phyloP scores from a whole-genome alignment of 257 asterid genomes.

The Gentiana straminea region DNA sequence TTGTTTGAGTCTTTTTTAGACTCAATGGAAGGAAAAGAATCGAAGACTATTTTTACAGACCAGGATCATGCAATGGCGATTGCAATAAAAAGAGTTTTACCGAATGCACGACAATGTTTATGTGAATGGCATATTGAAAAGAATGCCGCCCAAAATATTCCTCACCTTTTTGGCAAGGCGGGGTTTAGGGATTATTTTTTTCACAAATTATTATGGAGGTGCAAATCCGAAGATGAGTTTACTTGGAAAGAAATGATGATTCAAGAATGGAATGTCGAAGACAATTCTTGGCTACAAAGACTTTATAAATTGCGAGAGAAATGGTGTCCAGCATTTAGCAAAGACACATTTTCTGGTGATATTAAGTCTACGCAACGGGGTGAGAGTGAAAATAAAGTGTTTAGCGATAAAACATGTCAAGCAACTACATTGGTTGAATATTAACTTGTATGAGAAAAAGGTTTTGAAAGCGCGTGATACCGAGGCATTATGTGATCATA shows the following conservation, averaged over 20 bases:
- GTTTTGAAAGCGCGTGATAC: background rate
- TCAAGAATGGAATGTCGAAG: background rate
- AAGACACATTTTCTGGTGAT: background rate
- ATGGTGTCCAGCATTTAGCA: constrained; percentile 4
- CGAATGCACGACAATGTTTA: too few species aligned
- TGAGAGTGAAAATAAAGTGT: constrained; percentile 4
- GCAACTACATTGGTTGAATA: background rate
- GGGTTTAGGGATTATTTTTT: background rate
- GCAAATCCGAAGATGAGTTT: background rate
- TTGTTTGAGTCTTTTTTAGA: constrained; percentile 4
- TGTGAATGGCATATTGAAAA: too few species aligned
- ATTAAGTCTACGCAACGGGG: constrained; percentile 7
- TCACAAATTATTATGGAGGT: background rate
- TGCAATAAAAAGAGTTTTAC: too few species aligned
- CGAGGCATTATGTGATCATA: background rate
- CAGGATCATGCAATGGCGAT: too few species aligned
- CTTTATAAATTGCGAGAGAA: background rate
- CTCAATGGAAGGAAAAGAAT: constrained; percentile 6
- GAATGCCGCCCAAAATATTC: too few species aligned
- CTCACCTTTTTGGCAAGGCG: background rate
- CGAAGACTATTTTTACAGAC: constrained; percentile 1
- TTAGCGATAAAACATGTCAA: background rate
- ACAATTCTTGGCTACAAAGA: background rate
- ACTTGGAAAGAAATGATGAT: background rate
- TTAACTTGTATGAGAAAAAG: background rate